A percentile compares a stretch with the other conserved stretches of the same genome.
These are phyloP conservation scores for Metschnikowia bowlesiae DNA, from an alignment of 805 yeast species.

Conservation along the genomic window DNA sequence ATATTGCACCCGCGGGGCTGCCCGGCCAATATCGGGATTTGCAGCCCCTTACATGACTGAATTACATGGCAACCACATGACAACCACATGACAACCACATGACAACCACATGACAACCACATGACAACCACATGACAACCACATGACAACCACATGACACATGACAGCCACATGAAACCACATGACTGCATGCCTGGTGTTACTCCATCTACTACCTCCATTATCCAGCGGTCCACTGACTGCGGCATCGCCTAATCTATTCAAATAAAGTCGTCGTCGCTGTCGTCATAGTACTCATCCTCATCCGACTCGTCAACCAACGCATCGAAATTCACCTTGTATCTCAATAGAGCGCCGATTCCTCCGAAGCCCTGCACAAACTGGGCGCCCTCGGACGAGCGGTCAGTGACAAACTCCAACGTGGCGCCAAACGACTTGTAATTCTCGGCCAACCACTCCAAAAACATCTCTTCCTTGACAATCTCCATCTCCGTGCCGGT, in stretches of 20 bases:
- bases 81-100: too few relatives aligned
- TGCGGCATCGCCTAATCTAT: too few relatives aligned
- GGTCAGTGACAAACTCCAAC: conserved; percentile 93
- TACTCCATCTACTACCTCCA: not conserved
- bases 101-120: too few relatives aligned
- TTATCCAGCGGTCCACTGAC: too few relatives aligned
- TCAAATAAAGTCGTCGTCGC: conserved; percentile 40
- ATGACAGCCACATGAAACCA: too few relatives aligned
- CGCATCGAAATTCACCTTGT: conserved; percentile 96
- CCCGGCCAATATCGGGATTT: too few relatives aligned
- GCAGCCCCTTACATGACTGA: too few relatives aligned
- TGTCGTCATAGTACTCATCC: conserved; percentile 75
- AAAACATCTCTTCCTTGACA: conserved; percentile 74
- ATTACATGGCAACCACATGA: too few relatives aligned
- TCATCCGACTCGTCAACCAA: conserved; percentile 85
- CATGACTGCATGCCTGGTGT: too few relatives aligned
- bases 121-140: too few relatives aligned
- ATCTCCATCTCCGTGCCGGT: conserved; percentile 93
- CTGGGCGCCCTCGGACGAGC: conserved; percentile 98
- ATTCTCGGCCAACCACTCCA: conserved; percentile 98
- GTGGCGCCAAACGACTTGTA: conserved; percentile 92
- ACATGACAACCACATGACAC: too few relatives aligned
- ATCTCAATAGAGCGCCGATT: conserved; percentile 93
- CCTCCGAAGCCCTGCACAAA: conserved; percentile 99
- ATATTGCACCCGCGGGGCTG: too few relatives aligned